A percentile compares a stretch with the other conserved stretches of the same genome.
phyloP scores from a whole-genome alignment of 2,329 filamentous ascomycete genomes.

The Chaetothyriales sp. region DNA sequence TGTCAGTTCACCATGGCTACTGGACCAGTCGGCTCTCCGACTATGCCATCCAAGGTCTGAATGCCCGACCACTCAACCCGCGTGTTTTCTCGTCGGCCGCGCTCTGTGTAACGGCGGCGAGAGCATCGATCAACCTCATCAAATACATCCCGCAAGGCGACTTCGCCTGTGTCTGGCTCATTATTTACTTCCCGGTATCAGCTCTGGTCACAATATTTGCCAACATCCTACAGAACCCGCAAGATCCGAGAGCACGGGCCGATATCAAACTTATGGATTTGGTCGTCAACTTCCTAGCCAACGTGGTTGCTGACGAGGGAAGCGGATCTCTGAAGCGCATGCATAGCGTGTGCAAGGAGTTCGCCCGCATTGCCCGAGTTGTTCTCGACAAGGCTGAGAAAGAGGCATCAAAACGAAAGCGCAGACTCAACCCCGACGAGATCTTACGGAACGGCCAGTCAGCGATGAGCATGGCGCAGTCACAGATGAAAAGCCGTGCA shows the following conservation, averaged over 20 bases:
- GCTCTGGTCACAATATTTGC: constrained; percentile 89
- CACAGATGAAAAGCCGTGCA: constrained; percentile 12
- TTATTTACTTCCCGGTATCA: constrained; percentile 92
- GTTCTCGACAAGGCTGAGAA: constrained; percentile 85
- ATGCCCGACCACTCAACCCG: constrained; percentile 78
- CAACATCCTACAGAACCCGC: constrained; percentile 88
- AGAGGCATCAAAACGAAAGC: constrained; percentile 68
- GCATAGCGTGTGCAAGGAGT: constrained; percentile 87
- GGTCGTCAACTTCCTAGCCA: constrained; percentile 82
- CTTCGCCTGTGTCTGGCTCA: constrained; percentile 88
- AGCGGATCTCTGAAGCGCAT: constrained; percentile 86
- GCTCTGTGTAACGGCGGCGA: constrained; percentile 78
- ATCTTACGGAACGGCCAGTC: constrained; percentile 13
- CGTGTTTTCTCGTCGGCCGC: constrained; percentile 87
- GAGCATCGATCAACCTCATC: constrained; percentile 82
- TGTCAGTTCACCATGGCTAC: constrained; percentile 95
- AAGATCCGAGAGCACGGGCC: constrained; percentile 72
- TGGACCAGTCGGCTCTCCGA: constrained; percentile 94
- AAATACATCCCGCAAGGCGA: constrained; percentile 95
- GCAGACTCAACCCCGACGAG: constrained; percentile 42
- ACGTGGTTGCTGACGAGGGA: constrained; percentile 74
- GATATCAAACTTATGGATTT: constrained; percentile 84
- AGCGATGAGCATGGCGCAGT: constrained; percentile 17
- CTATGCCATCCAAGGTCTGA: constrained; percentile 86
- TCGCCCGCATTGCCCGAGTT: constrained; percentile 80